These are phyloP conservation scores for Phoma sp. DNA, from an alignment of 2,329 filamentous ascomycete species.

Conservation along the genomic window DNA sequence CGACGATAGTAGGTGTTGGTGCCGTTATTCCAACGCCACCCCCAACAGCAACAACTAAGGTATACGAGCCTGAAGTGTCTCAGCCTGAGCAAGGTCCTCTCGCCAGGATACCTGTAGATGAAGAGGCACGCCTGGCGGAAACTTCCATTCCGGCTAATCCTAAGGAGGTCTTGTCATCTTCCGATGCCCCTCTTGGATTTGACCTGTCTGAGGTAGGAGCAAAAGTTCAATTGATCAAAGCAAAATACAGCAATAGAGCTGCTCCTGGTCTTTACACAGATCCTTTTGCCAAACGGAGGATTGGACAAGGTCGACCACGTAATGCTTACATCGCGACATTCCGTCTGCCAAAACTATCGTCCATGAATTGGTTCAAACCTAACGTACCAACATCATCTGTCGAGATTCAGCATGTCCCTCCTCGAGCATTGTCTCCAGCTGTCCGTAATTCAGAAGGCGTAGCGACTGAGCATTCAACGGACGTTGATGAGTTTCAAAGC, in stretches of 20 bases:
- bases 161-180: neutral
- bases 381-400: neutral
- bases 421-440: neutral
- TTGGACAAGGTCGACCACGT: conserved; percentile 48
- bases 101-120: neutral
- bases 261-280: conserved; percentile 53
- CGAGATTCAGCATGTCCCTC: neutral
- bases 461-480: too few relatives aligned
- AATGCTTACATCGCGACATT: conserved; percentile 53
- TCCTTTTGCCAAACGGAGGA: conserved; percentile 50
- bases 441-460: neutral
- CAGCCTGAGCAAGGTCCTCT: neutral
- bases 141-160: neutral
- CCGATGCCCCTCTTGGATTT: neutral
- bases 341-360: conserved; percentile 43
- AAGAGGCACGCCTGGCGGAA: neutral
- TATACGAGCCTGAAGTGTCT: neutral
- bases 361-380: conserved; percentile 45
- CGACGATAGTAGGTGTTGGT: neutral
- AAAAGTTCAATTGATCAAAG: conserved; percentile 23
- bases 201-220: neutral
- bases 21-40: neutral
- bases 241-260: conserved; percentile 36
- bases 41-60: neutral
- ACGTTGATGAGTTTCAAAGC: too few relatives aligned